Evolutionary conservation across 106 monocot genomes (phyloP).

Genomic region (Dioscorea zingiberensis): DNA sequence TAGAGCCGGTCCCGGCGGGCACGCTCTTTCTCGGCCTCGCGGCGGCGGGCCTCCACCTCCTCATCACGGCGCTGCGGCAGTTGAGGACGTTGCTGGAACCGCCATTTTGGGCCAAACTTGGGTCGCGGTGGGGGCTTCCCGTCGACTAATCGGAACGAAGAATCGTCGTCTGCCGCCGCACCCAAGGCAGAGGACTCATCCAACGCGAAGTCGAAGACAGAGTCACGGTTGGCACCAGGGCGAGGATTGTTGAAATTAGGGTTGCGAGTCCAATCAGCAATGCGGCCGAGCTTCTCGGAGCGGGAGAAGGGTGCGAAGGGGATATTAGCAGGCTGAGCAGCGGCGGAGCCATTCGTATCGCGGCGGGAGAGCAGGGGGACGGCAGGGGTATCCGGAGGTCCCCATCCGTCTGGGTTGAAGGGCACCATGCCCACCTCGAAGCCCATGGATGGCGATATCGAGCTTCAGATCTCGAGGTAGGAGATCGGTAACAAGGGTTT

Average conservation of each 20-base stretch:
- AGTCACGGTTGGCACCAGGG: conserved; percentile 11
- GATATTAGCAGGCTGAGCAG: conserved; percentile 24
- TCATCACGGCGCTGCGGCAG: conserved; percentile 94
- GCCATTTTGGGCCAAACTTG: conserved; percentile 88
- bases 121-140: conserved; percentile 87
- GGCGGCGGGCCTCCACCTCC: conserved; percentile 76
- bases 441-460: conserved; percentile 26
- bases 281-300: conserved; percentile 90
- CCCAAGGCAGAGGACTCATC: conserved; percentile 35
- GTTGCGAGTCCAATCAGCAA: conserved; percentile 96
- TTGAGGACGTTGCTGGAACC: conserved; percentile 80
- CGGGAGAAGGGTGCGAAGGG: conserved; percentile 98
- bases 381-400: conserved; percentile 60
- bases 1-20: conserved; percentile 71
- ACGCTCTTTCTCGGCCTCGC: conserved; percentile 89
- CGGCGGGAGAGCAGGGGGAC: conserved; percentile 29
- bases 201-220: conserved; percentile 61
- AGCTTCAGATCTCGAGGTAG: not conserved
- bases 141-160: conserved; percentile 93
- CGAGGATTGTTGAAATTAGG: conserved; percentile 5
- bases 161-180: conserved; percentile 43
- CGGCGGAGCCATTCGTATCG: conserved; percentile 1
- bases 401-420: conserved; percentile 98
- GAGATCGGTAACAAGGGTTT: not conserved
- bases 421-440: conserved; percentile 81